phyloP scores from a whole-genome alignment of 1,284 basidiomycete genomes.

The Paramarasmius palmivorus region DNA sequence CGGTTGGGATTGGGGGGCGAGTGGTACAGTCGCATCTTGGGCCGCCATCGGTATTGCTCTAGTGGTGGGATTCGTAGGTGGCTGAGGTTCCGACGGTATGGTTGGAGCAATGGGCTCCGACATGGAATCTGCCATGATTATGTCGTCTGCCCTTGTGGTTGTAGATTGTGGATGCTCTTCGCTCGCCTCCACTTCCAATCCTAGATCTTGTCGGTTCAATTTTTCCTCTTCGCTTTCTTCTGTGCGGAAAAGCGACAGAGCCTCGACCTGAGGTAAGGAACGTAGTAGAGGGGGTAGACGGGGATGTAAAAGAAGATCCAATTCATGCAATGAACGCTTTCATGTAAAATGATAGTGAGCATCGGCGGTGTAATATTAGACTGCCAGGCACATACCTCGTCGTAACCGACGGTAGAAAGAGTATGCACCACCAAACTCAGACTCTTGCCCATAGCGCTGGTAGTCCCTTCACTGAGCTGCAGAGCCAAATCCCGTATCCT shows the following conservation, averaged over 20 bases:
- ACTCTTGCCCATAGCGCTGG: constrained; percentile 58
- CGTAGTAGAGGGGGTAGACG: constrained; percentile 75
- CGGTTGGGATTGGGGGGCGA: no score
- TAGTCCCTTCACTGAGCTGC: constrained; percentile 53
- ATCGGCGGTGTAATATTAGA: not conserved
- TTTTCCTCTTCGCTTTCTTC: constrained; percentile 67
- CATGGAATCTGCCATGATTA: constrained; percentile 12
- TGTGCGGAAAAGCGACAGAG: constrained; percentile 54
- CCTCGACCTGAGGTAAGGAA: constrained; percentile 63
- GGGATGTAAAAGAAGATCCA: constrained; percentile 73
- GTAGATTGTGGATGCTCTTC: constrained; percentile 6
- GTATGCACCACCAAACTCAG: constrained; percentile 51
- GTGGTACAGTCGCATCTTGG: no score
- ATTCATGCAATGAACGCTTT: constrained; percentile 27
- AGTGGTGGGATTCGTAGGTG: no score
- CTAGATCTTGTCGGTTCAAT: constrained; percentile 43
- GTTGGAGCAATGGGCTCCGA: not conserved
- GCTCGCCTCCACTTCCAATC: constrained; percentile 24
- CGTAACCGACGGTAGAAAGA: constrained; percentile 21
- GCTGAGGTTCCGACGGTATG: no score
- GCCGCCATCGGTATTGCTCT: no score
- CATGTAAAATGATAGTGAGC: not conserved
- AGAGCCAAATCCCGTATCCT: constrained; percentile 49
- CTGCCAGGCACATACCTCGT: constrained; percentile 26
- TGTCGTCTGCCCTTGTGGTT: constrained; percentile 21